Base-by-base conservation (phyloP, 345 rosid species). In the Gossypium raimondii region DNA sequence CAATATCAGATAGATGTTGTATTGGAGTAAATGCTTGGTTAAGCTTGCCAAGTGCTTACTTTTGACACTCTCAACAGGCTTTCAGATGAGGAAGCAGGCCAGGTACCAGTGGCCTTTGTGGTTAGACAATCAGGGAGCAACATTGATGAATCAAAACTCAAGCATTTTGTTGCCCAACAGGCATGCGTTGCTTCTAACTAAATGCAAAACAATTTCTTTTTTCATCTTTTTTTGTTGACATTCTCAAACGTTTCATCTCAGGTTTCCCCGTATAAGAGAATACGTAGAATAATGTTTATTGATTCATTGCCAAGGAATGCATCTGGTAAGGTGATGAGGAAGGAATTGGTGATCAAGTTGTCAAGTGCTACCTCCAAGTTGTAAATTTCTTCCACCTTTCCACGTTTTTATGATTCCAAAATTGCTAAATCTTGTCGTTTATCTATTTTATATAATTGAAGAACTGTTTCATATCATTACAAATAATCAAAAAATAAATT, bases 191-290 rank as follows among this genome's bases (percentile, higher is more conserved):
- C 41, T 51, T 77, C 41, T 75, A 22, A 12, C 2, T 2, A 18
- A 13, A 20, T 22, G 13, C 20, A 34, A 6, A 34, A 34, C 41
- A 4, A 34, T 10, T 57, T 56, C 13, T 63, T 53, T 57, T 3
- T 50, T 11, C 29, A 43, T 59, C 57, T 50, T 25, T 11, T 13
- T 8, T 73, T 53, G 55, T 27, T 52, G 11, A 1, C 47, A 9
- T 52, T 41, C 17, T 29, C 34, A 4, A 17, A 48, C 25, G 11
- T 18, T 75, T 43, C 22, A 25, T 73, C 65, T 70, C 29, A 85
- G 89, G 92, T 90, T 60, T 86, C 92, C 3, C 87, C 87, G 0
- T 85, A 87, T 78, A 89, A 87, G 81, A 85, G 80, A 69, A 71
- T 86, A 17, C 77, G 79, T 16, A 76, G 70, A 18, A 85, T 85